These are phyloP conservation scores for Phascolomyces articulosus DNA, from an alignment of 371 early-diverging fungal species.

Conservation along the genomic window DNA sequence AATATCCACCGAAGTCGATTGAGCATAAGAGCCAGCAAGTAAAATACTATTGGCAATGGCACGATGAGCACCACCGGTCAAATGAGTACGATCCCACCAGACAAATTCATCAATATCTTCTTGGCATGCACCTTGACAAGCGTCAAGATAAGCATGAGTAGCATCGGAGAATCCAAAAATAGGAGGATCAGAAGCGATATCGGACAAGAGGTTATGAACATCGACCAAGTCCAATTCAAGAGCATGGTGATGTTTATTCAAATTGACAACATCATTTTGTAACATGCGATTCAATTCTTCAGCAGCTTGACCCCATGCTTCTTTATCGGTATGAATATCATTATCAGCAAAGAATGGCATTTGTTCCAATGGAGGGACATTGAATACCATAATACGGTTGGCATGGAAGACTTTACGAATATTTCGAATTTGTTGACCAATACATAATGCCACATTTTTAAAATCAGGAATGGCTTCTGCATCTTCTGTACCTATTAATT, in stretches of 20 bases:
- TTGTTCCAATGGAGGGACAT: slow-evolving; percentile 38
- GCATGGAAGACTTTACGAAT: slow-evolving; percentile 35
- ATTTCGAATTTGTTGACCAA: slow-evolving; percentile 33
- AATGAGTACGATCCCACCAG: slow-evolving; percentile 53
- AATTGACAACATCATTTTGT: slow-evolving; percentile 27
- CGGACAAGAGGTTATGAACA: slow-evolving; percentile 30
- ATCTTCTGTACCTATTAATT: slow-evolving; percentile 11
- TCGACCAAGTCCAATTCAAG: slow-evolving; percentile 40
- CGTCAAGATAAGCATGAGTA: slow-evolving; percentile 27
- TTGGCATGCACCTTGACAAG: slow-evolving; percentile 19
- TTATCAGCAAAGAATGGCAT: slow-evolving; percentile 40
- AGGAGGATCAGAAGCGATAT: slow-evolving; percentile 34
- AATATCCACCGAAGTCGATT: slow-evolving; percentile 12
- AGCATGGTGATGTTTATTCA: slow-evolving; percentile 44
- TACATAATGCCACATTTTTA: slow-evolving; percentile 27
- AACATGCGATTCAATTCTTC: slow-evolving; percentile 32
- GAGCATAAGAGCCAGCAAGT: slow-evolving; percentile 34
- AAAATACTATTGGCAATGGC: slow-evolving; percentile 39
- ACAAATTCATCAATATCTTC: slow-evolving; percentile 34
- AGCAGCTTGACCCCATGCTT: slow-evolving; percentile 28
- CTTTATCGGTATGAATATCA: slow-evolving; percentile 2
- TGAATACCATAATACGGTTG: slow-evolving; percentile 37
- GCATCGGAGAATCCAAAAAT: slow-evolving; percentile 36
- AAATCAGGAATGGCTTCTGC: slow-evolving; percentile 17
- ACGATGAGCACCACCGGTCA: slow-evolving; percentile 43